Evolutionary conservation across 176 grass and related monocot genomes (phyloP), one percentile per base, ranked within the genome.

Genomic region (Eleusine coracana): DNA sequence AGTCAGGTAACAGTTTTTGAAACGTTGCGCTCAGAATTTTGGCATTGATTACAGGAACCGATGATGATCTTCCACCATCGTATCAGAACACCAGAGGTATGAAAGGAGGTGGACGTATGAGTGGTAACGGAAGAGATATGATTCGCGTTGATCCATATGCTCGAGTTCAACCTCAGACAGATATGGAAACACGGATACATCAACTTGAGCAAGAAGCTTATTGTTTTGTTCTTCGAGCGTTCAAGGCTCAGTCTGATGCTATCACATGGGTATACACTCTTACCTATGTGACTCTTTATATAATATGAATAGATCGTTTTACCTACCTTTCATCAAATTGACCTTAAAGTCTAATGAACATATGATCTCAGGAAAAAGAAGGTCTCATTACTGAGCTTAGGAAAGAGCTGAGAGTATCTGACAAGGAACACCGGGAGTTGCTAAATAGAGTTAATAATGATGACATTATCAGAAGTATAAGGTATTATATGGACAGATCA

Each of bases 131-230:
- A 28, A 91, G 88, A 71, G 84, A 87, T 27, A 51, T 85, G 27
- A 52, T 85, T 77, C 83, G 67, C 44, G 88, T 85, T 21, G 62
- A 62, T 89, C 80, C 87, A 58, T 91, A 93, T 77, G 55, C 84
- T 18, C 86, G 89, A 52, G 67, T 77, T 83, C 85, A 88, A 52
- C 79, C 85, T 68, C 88, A 88, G 7, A 86, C 70, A 68, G 90
- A 93, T 79, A 97, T 97, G 88, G 94, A 93, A 78, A 67, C 77
- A 31, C 88, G 91, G 85, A 97, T 97, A 86, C 91, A 92, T 83
- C 73, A 87, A 45, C 91, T 97, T 78, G 94, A 97, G 82, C 94
- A 91, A 82, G 91, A 97, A 62, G 94, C 94, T 74, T 97, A 97
- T 60, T 88, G 85, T 81, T 90, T 87, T 60, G 89, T 97, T 86